phyloP scores from a whole-genome alignment of 768 basidiomycete species.

The Lactarius akahatsu region DNA sequence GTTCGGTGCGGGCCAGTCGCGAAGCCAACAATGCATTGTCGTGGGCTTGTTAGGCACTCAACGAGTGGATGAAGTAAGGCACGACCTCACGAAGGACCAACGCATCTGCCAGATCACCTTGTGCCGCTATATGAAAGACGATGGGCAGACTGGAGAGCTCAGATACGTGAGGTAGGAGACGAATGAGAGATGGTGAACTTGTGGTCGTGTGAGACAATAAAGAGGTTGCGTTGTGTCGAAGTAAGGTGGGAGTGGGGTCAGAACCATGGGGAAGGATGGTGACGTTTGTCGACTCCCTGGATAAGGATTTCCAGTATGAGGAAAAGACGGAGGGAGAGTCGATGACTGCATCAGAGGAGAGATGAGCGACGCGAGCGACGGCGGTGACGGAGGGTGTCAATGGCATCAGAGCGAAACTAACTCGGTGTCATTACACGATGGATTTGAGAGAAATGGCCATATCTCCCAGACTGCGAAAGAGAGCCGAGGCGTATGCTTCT shows the following conservation, averaged over 20 bases:
- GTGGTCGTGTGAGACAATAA: slow-evolving; percentile 61
- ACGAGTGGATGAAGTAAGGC: slow-evolving; percentile 80
- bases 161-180: slow-evolving; percentile 66
- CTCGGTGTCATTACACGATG: neutral
- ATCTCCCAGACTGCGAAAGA: too few species aligned
- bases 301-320: slow-evolving; percentile 45
- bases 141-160: slow-evolving; percentile 64
- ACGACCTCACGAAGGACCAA: slow-evolving; percentile 76
- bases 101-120: slow-evolving; percentile 68
- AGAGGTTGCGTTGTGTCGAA: slow-evolving; percentile 43
- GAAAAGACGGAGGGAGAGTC: slow-evolving; percentile 46
- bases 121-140: slow-evolving; percentile 68
- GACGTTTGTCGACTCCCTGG: slow-evolving; percentile 37
- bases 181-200: too few species aligned
- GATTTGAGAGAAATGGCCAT: neutral
- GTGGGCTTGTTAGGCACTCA: slow-evolving; percentile 75
- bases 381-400: slow-evolving; percentile 35
- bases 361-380: slow-evolving; percentile 69
- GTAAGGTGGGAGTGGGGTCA: slow-evolving; percentile 59
- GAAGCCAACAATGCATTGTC: slow-evolving; percentile 88
- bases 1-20: slow-evolving; percentile 66
- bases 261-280: slow-evolving; percentile 58
- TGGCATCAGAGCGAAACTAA: slow-evolving; percentile 8
- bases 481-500: too few species aligned
- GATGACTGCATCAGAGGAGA: slow-evolving; percentile 66